Base-by-base conservation (phyloP, 352 stramenopile genomes). In the Phytophthora ohioensis region DNA sequence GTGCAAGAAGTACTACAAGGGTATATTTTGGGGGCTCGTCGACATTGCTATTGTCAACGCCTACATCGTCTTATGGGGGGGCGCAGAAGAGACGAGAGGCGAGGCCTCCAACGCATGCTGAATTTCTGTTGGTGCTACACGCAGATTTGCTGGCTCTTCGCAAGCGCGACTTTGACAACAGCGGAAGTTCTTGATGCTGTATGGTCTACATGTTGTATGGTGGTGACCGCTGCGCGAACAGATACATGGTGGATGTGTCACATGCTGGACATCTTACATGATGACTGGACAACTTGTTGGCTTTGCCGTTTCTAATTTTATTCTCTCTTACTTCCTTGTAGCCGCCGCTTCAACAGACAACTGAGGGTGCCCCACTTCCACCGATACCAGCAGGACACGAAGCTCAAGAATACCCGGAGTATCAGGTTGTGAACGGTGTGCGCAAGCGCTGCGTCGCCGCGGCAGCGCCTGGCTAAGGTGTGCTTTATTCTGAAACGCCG, bases 1-100 rank as follows among this genome's bases (percentile, higher is more conserved):
- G n/a, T 62, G 70, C 21, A 48, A 48, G 38, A 73, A 72, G 56
- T 78, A 78, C 45, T 69, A 74, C 60, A 75, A 74, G 35, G 41
- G 30, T 1, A 52, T 78, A 2, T 74, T 78, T 21, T 38, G 74
- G 41, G 70, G 56, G 2, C 39, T 46, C 6, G 39, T 21, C 1
- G 39, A 21, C 7, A 15, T 46, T 8, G 39, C 39, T 4, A 46
- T 46, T 3, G 13, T 46, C 13, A 46, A 46, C 10, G 39, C 39
- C 39, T 46, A 46, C 39, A 46, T 46, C 12, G 39, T 46, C 12
- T 46, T 46, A 9, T 5, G 39, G 39, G 17, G 39, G 17, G 49
- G 39, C 1, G 8, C 39, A 46, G 10, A 46, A 46, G 39, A 17
- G 39, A 21, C 3, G 5, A 2, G 39, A 46, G 10, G 21, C 21